phyloP scores from a whole-genome alignment of 2,329 filamentous ascomycete species.

The Bipolaris zeicola region DNA sequence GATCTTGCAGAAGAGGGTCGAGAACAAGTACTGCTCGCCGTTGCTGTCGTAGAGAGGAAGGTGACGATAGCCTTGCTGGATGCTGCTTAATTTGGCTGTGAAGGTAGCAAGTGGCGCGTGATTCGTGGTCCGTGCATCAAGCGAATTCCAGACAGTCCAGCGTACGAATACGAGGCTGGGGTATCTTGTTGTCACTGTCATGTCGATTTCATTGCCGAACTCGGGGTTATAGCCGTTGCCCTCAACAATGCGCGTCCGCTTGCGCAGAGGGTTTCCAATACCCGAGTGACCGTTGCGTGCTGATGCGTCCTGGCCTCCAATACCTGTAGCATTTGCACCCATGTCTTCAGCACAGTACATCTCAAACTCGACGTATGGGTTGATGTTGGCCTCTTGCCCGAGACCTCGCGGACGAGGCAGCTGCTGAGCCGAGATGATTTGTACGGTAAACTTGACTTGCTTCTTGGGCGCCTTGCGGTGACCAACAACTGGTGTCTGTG shows the following conservation, averaged over 20 bases:
- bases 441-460: conserved; percentile 81
- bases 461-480: conserved; percentile 75
- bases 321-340: conserved; percentile 71
- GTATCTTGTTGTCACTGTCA: conserved; percentile 90
- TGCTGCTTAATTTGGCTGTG: conserved; percentile 86
- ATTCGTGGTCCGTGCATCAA: conserved; percentile 73
- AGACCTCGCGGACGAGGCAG: conserved; percentile 81
- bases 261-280: conserved; percentile 73
- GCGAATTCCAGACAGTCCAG: conserved; percentile 87
- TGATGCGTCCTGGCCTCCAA: conserved; percentile 69
- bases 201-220: conserved; percentile 79
- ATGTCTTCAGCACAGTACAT: conserved; percentile 95
- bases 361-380: conserved; percentile 94
- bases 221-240: conserved; percentile 94
- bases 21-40: conserved; percentile 93
- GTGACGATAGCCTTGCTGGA: conserved; percentile 92
- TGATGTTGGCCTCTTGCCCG: conserved; percentile 75
- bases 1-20: conserved; percentile 90
- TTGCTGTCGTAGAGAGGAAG: conserved; percentile 86
- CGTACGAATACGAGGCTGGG: conserved; percentile 92
- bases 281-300: conserved; percentile 68
- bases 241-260: conserved; percentile 77
- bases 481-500: conserved; percentile 50
- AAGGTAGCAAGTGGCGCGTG: conserved; percentile 78
- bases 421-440: conserved; percentile 92